phyloP scores from a whole-genome alignment of 108 stramenopile genomes.

The Skeletonema menzelii region DNA sequence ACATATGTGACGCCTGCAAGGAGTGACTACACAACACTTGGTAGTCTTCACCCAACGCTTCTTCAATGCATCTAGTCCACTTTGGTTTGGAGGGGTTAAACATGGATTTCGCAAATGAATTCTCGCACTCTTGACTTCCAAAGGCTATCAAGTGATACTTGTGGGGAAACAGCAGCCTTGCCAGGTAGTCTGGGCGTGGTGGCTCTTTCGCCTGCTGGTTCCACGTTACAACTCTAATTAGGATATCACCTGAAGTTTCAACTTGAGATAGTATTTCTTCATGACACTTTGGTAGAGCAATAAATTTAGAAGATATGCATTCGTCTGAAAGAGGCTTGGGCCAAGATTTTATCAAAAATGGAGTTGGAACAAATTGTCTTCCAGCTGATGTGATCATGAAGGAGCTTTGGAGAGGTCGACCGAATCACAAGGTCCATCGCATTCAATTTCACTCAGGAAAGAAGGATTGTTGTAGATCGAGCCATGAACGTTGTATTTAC shows the following conservation, averaged over 20 bases:
- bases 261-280: constrained; percentile 28
- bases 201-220: constrained; percentile 48
- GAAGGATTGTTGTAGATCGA: no score
- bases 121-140: constrained; percentile 64
- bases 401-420: neutral
- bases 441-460: neutral
- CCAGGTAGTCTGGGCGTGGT: constrained; percentile 36
- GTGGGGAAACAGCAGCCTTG: constrained; percentile 32
- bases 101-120: constrained; percentile 52
- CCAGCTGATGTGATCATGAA: neutral
- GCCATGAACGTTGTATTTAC: no score
- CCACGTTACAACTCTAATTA: constrained; percentile 50
- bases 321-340: constrained; percentile 35
- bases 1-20: constrained; percentile 54
- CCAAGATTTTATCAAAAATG: constrained; percentile 20
- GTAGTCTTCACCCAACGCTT: constrained; percentile 42
- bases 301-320: neutral
- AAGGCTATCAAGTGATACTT: constrained; percentile 48
- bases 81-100: constrained; percentile 41
- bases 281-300: constrained; percentile 21
- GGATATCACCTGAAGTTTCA: constrained; percentile 25
- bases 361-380: constrained; percentile 12
- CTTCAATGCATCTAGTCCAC: constrained; percentile 43
- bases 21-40: constrained; percentile 49
- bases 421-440: no score